These are phyloP conservation scores for Verticillium tricorpus DNA, from an alignment of 2,329 filamentous ascomycete genomes.

Conservation along the genomic window DNA sequence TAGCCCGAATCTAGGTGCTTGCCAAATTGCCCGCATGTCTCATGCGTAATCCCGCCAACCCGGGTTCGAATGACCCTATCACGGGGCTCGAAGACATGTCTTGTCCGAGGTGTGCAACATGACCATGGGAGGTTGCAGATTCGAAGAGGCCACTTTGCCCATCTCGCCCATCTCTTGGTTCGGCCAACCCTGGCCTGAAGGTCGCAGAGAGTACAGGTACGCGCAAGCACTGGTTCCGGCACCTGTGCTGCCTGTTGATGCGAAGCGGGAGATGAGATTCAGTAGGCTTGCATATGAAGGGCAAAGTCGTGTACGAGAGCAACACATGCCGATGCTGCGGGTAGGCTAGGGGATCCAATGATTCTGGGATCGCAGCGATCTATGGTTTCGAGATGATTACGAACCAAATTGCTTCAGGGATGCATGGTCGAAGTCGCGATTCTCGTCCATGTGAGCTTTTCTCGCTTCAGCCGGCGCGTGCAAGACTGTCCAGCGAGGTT, in stretches of 20 bases:
- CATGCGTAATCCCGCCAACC: constrained; percentile 8
- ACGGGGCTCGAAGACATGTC: constrained; percentile 13
- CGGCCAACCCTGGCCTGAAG: background rate
- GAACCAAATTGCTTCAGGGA: background rate
- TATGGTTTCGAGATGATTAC: background rate
- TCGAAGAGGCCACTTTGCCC: background rate
- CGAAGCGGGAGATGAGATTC: background rate
- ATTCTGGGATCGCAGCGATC: background rate
- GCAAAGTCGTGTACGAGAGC: background rate
- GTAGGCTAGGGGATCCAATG: background rate
- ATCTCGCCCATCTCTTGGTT: background rate
- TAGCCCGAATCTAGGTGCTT: constrained; percentile 10
- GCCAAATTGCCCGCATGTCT: constrained; percentile 9
- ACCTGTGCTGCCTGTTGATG: background rate
- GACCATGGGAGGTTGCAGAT: constrained; percentile 7
- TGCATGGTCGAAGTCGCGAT: background rate
- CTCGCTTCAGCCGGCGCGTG: background rate
- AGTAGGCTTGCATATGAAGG: background rate
- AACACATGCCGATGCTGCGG: background rate
- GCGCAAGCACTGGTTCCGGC: background rate
- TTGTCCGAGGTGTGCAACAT: constrained; percentile 10
- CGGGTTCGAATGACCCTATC: constrained; percentile 7
- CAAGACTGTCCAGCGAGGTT: background rate
- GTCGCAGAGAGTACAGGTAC: background rate
- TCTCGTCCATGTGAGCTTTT: background rate